A percentile compares a stretch with the other conserved stretches of the same genome.
These are phyloP conservation scores for Panicum hallii DNA, from an alignment of 202 grass and related monocot genomes.

Conservation along the genomic window DNA sequence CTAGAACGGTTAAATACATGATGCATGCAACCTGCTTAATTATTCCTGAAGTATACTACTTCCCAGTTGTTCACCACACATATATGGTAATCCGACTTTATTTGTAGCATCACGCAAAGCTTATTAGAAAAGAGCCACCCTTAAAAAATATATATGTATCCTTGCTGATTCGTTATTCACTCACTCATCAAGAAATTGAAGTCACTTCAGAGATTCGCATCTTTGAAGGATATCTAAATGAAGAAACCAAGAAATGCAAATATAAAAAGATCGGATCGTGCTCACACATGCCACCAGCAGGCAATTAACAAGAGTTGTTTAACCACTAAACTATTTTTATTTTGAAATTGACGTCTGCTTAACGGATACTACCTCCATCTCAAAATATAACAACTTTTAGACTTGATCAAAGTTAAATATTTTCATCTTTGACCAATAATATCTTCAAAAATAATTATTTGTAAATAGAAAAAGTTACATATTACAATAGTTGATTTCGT, in stretches of 20 bases:
- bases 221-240: conserved; percentile 4
- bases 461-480: too few relatives aligned
- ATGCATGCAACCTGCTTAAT: conserved; percentile 7
- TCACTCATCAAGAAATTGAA: background rate
- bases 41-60: background rate
- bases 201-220: conserved; percentile 31
- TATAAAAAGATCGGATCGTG: background rate
- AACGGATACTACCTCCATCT: background rate
- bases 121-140: background rate
- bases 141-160: background rate
- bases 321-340: background rate
- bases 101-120: background rate
- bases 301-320: conserved; percentile 5
- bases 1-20: conserved; percentile 1
- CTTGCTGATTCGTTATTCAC: background rate
- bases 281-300: conserved; percentile 30
- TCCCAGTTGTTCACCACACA: background rate
- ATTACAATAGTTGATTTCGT: too few relatives aligned
- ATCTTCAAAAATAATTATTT: too few relatives aligned
- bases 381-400: too few relatives aligned
- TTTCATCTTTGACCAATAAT: too few relatives aligned
- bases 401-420: too few relatives aligned
- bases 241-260: conserved; percentile 9
- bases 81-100: background rate
- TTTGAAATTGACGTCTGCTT: conserved; percentile 19